Conservation (phyloP, 495 filamentous ascomycete genomes). For the Extremus antarcticus region DNA sequence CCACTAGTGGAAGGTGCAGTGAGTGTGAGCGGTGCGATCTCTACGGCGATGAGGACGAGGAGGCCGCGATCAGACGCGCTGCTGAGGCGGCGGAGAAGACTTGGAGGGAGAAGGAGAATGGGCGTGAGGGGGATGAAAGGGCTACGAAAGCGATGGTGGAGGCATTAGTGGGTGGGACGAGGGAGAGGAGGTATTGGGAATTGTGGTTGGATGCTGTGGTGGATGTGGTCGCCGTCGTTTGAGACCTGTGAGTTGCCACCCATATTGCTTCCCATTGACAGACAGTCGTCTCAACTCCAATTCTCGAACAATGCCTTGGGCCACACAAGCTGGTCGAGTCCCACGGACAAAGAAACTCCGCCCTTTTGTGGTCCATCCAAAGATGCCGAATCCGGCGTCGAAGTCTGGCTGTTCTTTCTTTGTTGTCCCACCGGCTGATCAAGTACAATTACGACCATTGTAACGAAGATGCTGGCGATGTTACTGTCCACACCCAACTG, state of each 20-base stretch:
- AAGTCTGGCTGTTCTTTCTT: no score
- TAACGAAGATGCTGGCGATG: no score
- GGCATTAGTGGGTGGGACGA: constrained; percentile 5
- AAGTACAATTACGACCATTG: no score
- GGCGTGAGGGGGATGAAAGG: constrained; percentile 7
- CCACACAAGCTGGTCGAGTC: no score
- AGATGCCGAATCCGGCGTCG: no score
- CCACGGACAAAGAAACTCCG: no score
- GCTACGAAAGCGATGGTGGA: constrained; percentile 10
- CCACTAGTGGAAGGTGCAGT: constrained; percentile 55
- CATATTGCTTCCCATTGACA: no score
- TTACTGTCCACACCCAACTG: no score
- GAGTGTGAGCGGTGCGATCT: constrained; percentile 84
- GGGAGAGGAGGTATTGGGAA: constrained; percentile 9
- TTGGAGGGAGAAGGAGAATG: constrained; percentile 50
- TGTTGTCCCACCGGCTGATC: no score
- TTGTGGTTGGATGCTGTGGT: constrained; percentile 21
- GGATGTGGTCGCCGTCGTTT: constrained; percentile 20
- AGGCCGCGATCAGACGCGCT: constrained; percentile 60
- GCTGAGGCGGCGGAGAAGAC: constrained; percentile 68
- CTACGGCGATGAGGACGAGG: constrained; percentile 78
- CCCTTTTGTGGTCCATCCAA: no score
- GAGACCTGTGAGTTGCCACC: neutral
- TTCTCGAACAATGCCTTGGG: no score
- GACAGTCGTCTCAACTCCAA: no score